These are phyloP conservation scores for Immersiporthe knoxdaviesiana DNA, from an alignment of 2,329 filamentous ascomycete species.

Conservation along the genomic window DNA sequence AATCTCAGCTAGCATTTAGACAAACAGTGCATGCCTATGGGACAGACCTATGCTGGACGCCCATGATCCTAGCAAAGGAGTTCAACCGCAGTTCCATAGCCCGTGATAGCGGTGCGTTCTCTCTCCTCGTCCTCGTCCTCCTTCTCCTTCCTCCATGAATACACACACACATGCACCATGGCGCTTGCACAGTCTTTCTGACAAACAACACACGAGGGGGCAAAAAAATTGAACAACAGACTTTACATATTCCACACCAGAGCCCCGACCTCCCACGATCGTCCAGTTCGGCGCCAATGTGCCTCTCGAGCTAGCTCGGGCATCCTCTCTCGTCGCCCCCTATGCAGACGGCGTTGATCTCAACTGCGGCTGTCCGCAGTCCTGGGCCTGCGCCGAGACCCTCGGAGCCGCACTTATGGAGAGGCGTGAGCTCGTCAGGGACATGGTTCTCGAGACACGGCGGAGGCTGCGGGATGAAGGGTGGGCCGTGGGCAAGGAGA, in stretches of 20 bases:
- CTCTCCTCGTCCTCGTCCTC: conserved; percentile 6
- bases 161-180: no score
- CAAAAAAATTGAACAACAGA: conserved; percentile 44
- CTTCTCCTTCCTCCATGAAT: background rate
- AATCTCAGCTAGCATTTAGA: conserved; percentile 66
- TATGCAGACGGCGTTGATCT: conserved; percentile 68
- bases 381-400: conserved; percentile 70
- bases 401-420: conserved; percentile 73
- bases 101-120: conserved; percentile 58
- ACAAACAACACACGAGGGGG: background rate
- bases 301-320: conserved; percentile 63
- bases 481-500: conserved; percentile 52
- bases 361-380: conserved; percentile 75
- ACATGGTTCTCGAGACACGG: conserved; percentile 65
- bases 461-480: conserved; percentile 54
- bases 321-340: conserved; percentile 64
- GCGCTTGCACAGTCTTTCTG: background rate
- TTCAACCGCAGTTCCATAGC: conserved; percentile 66
- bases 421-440: conserved; percentile 64
- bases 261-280: conserved; percentile 61
- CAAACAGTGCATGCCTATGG: conserved; percentile 68
- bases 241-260: conserved; percentile 61
- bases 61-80: conserved; percentile 72
- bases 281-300: conserved; percentile 69
- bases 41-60: conserved; percentile 70